Percentiles rank a stretch among this genome's conserved stretches.
These are phyloP conservation scores for Sporothrix humicola DNA, from an alignment of 2,329 filamentous ascomycete species.

Conservation along the genomic window DNA sequence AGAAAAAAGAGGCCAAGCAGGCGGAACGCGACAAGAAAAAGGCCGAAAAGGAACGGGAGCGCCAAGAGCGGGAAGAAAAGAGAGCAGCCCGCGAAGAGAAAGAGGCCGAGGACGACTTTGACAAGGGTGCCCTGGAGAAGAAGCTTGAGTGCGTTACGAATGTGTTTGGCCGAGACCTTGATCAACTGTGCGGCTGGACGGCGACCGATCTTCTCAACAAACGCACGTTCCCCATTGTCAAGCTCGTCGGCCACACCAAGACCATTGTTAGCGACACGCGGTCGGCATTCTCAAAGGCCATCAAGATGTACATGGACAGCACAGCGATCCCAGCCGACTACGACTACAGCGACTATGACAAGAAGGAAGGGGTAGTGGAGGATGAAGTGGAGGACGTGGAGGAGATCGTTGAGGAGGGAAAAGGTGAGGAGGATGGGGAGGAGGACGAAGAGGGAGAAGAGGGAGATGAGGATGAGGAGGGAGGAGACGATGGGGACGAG, in stretches of 20 bases:
- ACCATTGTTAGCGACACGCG: not conserved
- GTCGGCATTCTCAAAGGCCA: not conserved
- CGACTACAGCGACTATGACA: not conserved
- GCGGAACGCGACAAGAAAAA: not conserved
- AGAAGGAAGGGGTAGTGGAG: not conserved
- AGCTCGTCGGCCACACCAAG: slow-evolving; percentile 4
- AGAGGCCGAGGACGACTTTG: not conserved
- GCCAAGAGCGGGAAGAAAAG: no score
- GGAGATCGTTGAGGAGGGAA: not conserved
- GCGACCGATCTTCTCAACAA: not conserved
- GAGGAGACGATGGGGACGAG: not conserved
- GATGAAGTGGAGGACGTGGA: not conserved
- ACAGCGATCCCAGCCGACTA: slow-evolving; percentile 22
- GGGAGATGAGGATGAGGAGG: not conserved
- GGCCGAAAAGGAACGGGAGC: not conserved
- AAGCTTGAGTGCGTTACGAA: slow-evolving; percentile 7
- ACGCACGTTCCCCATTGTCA: not conserved
- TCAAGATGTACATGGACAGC: slow-evolving; percentile 33
- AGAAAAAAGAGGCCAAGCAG: not conserved
- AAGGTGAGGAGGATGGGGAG: not conserved
- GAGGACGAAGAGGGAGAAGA: not conserved
- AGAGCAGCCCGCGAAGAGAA: no score
- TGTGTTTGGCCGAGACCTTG: slow-evolving; percentile 15
- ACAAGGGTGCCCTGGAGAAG: not conserved
- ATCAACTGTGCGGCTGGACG: not conserved